These are phyloP conservation scores for Penicillium argentinense DNA, from an alignment of 495 filamentous ascomycete species.

Conservation along the genomic window DNA sequence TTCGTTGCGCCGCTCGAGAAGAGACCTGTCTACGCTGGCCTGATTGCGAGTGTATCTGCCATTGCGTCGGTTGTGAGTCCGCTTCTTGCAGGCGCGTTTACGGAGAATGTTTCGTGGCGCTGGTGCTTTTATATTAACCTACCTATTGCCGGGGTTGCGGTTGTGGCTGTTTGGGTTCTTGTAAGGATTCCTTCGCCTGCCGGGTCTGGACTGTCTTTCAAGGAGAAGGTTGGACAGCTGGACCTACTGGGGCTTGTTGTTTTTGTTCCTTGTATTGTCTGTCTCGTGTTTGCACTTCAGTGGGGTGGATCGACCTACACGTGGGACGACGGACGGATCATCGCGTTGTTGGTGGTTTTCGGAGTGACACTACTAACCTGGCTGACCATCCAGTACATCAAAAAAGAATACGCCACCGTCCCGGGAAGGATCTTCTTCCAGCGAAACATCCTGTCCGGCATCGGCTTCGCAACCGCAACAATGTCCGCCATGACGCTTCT, in stretches of 20 bases:
- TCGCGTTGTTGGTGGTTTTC: conserved; percentile 36
- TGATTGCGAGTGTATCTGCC: background rate
- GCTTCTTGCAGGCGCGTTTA: conserved; percentile 41
- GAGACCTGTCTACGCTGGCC: conserved; percentile 18
- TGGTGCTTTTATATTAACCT: conserved; percentile 51
- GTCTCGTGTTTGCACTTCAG: conserved; percentile 42
- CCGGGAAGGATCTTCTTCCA: conserved; percentile 36
- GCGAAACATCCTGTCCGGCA: too few species aligned
- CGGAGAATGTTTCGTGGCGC: conserved; percentile 39
- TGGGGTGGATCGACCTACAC: conserved; percentile 42
- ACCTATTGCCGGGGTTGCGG: conserved; percentile 7
- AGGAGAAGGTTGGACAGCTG: conserved; percentile 4
- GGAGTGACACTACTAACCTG: conserved; percentile 22
- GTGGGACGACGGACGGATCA: conserved; percentile 37
- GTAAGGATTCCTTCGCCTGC: too few species aligned
- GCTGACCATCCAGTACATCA: conserved; percentile 22
- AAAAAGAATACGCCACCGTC: conserved; percentile 29
- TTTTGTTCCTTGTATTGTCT: conserved; percentile 35
- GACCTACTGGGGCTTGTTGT: conserved; percentile 29
- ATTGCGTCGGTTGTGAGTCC: background rate
- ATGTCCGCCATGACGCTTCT: too few species aligned
- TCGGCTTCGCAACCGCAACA: too few species aligned
- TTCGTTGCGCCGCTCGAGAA: conserved; percentile 41
- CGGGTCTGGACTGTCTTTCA: background rate
- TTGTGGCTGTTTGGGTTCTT: too few species aligned